phyloP scores from a whole-genome alignment of 257 asterid species.

The Linderniella brevidens region DNA sequence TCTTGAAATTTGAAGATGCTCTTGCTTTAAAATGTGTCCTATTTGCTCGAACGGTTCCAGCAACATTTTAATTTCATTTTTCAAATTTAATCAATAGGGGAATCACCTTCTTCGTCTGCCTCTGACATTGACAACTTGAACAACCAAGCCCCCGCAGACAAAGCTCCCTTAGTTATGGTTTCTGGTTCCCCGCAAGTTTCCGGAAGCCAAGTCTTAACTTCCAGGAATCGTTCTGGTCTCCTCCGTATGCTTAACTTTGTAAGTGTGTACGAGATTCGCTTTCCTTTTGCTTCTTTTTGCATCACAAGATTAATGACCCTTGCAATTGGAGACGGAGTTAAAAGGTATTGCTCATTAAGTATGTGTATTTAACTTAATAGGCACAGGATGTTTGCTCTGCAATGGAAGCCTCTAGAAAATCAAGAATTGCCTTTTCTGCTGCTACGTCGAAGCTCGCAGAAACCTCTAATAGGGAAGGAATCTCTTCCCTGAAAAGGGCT shows the following conservation, averaged over 20 bases:
- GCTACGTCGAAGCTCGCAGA: constrained; percentile 51
- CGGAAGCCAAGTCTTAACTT: constrained; percentile 32
- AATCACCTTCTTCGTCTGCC: constrained; percentile 97
- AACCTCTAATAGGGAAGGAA: constrained; percentile 37
- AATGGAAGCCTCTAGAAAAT: constrained; percentile 94
- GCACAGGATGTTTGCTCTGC: constrained; percentile 72
- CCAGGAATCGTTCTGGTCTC: constrained; percentile 25
- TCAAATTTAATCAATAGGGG: constrained; percentile 27
- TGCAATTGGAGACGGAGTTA: background rate
- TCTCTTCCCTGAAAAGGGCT: constrained; percentile 52
- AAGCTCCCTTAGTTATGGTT: constrained; percentile 52
- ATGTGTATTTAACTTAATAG: constrained; percentile 22
- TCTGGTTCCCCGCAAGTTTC: constrained; percentile 43
- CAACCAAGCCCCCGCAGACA: constrained; percentile 53
- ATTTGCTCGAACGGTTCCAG: background rate
- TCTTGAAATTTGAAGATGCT: background rate
- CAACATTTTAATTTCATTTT: constrained; percentile 11
- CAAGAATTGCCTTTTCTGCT: constrained; percentile 55
- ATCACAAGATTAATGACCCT: background rate
- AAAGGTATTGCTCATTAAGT: background rate
- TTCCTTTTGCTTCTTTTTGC: background rate
- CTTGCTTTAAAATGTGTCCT: background rate
- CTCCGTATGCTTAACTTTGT: constrained; percentile 26
- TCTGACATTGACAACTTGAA: constrained; percentile 93
- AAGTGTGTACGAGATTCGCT: constrained; percentile 12